phyloP scores from a whole-genome alignment of 371 early-diverging fungal species.

The Lichtheimia hyalospora region DNA sequence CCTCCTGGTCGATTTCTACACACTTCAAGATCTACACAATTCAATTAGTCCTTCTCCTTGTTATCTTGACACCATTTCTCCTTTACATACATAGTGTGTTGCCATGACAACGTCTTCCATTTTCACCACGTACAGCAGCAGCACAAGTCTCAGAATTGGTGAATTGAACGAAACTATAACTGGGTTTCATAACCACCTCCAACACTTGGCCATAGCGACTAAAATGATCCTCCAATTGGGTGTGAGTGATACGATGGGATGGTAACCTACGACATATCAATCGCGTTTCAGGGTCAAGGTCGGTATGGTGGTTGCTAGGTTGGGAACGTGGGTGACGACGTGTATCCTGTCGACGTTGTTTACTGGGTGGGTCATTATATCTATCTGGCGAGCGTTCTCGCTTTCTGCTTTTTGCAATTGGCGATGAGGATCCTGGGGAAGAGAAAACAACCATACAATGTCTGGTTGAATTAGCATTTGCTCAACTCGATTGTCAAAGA shows the following conservation, averaged over 20 bases:
- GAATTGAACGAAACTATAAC: constrained; percentile 50
- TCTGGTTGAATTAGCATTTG: no score
- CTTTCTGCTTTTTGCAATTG: no score
- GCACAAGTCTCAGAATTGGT: constrained; percentile 32
- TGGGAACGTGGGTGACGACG: background rate
- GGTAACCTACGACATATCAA: constrained; percentile 19
- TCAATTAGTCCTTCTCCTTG: background rate
- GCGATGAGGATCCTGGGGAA: no score
- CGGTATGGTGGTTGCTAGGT: background rate
- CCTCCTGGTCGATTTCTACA: background rate
- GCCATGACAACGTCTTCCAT: constrained; percentile 4
- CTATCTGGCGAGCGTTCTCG: background rate
- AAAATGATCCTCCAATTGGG: constrained; percentile 35
- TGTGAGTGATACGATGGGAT: constrained; percentile 16
- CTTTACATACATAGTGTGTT: no score
- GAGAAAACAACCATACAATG: no score
- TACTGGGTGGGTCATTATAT: background rate
- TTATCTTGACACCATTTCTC: background rate
- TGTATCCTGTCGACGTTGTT: background rate
- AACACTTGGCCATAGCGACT: constrained; percentile 43
- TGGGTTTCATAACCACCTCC: constrained; percentile 38
- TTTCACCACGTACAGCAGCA: constrained; percentile 29
- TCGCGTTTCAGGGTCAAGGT: background rate
- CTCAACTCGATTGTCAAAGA: no score
- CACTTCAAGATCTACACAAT: constrained; percentile 7